Base-by-base conservation (phyloP, 2,329 filamentous ascomycete species). In the Fusarium sp. region DNA sequence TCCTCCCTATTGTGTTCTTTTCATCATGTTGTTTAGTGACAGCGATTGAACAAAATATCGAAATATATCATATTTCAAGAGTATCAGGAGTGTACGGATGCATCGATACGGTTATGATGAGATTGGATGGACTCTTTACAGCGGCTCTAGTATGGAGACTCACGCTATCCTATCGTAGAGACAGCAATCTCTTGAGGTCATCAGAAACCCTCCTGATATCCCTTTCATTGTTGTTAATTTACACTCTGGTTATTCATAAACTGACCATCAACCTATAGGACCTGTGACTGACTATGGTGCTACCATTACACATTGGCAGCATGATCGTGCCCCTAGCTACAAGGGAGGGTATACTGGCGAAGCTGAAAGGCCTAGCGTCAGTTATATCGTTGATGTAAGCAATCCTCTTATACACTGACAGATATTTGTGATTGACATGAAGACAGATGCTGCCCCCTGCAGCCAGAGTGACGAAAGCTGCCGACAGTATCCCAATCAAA, bases 221-320 rank as follows among this genome's bases (percentile, higher is more conserved):
- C 13, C 20, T 22, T 34, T 34, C 42, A 60, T 27, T 30, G 65
- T 63, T 61, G 65, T 63, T 61, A 25, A 48, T 63, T 24, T 51
- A 41, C 34, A 54, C 63, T 42, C 66, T 60, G 18, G 57, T 29
- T 14, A 13, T 58, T 58, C 30, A 65, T 68, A 42, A 56, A 65
- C 75, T 79, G 54, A 72, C 57, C 32, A 40, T 53, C 16, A 56
- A 57, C 60, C 52, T 30, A 55, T 67, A 97, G 94, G 94, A 70
- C 92, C 94, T 46, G 93, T 97, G 16, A 98, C 94, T 46, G 94
- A 98, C 81, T 97, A 97, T 86, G 92, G 94, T 76, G 91, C 94
- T 25, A 96, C 94, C 12, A 88, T 97, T 79, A 91, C 92, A 55
- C 93, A 97, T 80, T 99, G 94, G 93, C 93, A 97, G 87, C 91